These are phyloP conservation scores for Colletotrichum cordylinicola DNA, from an alignment of 2,329 filamentous ascomycete species.

Conservation along the genomic window DNA sequence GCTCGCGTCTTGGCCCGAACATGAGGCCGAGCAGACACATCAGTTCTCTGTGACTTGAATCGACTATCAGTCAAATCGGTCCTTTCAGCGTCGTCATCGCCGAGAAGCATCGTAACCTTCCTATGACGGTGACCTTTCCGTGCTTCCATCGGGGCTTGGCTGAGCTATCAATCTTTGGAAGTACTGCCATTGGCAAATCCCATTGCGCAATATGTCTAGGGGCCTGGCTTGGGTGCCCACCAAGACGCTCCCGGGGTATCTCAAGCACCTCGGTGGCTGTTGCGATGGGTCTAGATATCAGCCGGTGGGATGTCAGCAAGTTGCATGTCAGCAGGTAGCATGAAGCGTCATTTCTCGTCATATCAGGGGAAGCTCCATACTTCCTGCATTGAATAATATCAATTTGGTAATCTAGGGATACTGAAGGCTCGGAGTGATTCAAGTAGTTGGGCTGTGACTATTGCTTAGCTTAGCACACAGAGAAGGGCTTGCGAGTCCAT, in stretches of 20 bases:
- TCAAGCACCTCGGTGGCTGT: background rate
- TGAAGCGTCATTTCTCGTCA: background rate
- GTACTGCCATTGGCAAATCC: background rate
- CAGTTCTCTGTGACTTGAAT: background rate
- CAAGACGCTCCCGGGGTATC: background rate
- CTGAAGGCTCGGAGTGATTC: background rate
- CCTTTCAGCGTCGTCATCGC: background rate
- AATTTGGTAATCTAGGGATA: background rate
- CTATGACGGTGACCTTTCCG: background rate
- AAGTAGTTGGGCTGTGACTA: background rate
- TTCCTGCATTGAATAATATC: background rate
- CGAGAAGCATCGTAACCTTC: background rate
- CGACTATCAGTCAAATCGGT: background rate
- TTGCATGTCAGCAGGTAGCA: background rate
- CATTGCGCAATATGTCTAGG: background rate
- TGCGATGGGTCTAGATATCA: background rate
- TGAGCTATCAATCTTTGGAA: background rate
- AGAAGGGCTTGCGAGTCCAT: rapidly evolving
- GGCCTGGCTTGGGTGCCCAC: background rate
- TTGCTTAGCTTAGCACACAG: rapidly evolving
- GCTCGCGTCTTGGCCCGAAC: background rate
- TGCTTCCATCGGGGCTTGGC: background rate
- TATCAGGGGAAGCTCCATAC: background rate
- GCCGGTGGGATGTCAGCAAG: background rate
- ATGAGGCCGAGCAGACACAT: rapidly evolving